A percentile compares a stretch with the other conserved stretches of the same genome.
phyloP scores from a whole-genome alignment of 805 yeast genomes.

The Ogataea methanolica region DNA sequence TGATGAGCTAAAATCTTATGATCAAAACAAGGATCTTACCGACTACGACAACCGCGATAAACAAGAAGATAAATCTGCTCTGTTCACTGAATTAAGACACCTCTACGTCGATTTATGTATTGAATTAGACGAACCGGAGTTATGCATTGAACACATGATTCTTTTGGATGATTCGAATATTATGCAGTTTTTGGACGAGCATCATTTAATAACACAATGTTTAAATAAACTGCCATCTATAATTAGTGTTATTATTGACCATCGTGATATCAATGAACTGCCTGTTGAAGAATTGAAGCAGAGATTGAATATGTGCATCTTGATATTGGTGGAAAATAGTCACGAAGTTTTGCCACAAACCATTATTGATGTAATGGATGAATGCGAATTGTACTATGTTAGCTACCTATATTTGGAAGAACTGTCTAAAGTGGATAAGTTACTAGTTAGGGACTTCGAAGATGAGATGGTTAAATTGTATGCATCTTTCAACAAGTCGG shows the following conservation, averaged over 20 bases:
- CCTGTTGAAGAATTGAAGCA: slow-evolving; percentile 38
- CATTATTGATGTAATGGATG: slow-evolving; percentile 44
- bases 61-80: background rate
- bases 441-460: slow-evolving; percentile 52
- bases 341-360: slow-evolving; percentile 57
- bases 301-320: slow-evolving; percentile 40
- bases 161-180: slow-evolving; percentile 48
- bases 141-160: slow-evolving; percentile 64
- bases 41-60: background rate
- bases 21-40: slow-evolving; percentile 1
- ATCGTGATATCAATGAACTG: slow-evolving; percentile 33
- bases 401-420: slow-evolving; percentile 63
- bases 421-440: slow-evolving; percentile 53
- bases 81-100: slow-evolving; percentile 31
- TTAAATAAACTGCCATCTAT: slow-evolving; percentile 47
- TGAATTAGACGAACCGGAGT: slow-evolving; percentile 49
- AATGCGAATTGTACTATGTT: slow-evolving; percentile 41
- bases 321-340: slow-evolving; percentile 55
- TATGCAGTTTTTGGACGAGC: slow-evolving; percentile 51
- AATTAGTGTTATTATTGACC: slow-evolving; percentile 29
- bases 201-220: slow-evolving; percentile 57
- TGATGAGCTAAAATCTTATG: slow-evolving; percentile 34
- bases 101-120: slow-evolving; percentile 51
- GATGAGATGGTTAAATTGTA: slow-evolving; percentile 62
- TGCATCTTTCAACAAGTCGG: slow-evolving; percentile 52